A percentile compares a stretch with the other conserved stretches of the same genome.
Evolutionary conservation across 2,329 filamentous ascomycete species (phyloP).

Genomic region (Massarina eburnea): DNA sequence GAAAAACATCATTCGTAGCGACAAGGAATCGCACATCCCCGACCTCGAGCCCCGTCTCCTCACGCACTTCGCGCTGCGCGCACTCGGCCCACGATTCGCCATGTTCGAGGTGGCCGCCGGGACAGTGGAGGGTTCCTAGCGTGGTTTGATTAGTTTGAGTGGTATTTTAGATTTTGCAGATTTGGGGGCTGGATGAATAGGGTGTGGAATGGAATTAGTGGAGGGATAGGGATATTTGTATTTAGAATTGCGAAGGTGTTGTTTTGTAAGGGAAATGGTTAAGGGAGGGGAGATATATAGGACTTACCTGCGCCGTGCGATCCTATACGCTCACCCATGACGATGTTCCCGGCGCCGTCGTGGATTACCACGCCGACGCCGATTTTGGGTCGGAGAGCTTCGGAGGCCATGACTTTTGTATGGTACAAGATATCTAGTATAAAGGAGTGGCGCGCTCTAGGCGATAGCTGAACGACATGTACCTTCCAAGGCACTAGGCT

Average conservation of each 20-base stretch:
- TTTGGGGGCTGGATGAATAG: neutral
- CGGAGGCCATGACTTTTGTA: too few species aligned
- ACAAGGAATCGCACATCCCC: conserved; percentile 56
- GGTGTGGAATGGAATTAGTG: neutral
- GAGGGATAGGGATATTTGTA: neutral
- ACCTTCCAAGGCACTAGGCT: too few species aligned
- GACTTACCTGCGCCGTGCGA: conserved; percentile 49
- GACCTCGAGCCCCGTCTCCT: conserved; percentile 66
- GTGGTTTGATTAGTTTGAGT: neutral
- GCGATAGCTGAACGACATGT: too few species aligned
- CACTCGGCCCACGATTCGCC: conserved; percentile 65
- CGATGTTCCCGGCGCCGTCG: conserved; percentile 45
- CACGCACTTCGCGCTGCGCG: conserved; percentile 66
- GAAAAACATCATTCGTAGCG: conserved; percentile 70
- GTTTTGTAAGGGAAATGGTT: neutral
- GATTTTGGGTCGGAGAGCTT: conserved; percentile 45
- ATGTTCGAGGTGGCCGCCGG: conserved; percentile 75
- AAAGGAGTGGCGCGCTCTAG: too few species aligned
- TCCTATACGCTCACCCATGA: conserved; percentile 52
- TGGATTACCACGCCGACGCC: conserved; percentile 55
- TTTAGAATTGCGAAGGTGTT: neutral
- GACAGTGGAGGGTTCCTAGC: conserved; percentile 64
- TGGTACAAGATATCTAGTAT: too few species aligned
- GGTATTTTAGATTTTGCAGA: too few species aligned
- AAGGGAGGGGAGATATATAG: neutral